Percentiles rank a stretch among this genome's conserved stretches.
Conservation (phyloP, 345 rosid genomes). For the Linum tenue region DNA sequence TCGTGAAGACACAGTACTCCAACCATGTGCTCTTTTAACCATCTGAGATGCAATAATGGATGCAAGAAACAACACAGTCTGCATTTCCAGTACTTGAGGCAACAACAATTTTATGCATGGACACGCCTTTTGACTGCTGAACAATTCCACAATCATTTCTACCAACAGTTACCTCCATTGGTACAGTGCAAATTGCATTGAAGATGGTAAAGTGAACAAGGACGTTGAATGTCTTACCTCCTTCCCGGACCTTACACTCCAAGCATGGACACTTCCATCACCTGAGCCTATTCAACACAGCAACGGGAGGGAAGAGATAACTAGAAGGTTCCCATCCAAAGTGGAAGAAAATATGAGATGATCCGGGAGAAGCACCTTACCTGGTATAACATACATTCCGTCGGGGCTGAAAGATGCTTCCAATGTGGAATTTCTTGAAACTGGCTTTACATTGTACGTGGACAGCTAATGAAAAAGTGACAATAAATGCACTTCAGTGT, state of each 20-base stretch:
- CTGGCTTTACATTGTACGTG: slow-evolving; percentile 78
- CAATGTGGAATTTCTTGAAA: slow-evolving; percentile 63
- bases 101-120: too few species aligned
- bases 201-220: too few species aligned
- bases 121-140: too few species aligned
- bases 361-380: slow-evolving; percentile 21
- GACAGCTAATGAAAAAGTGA: slow-evolving; percentile 41
- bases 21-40: too few species aligned
- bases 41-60: too few species aligned
- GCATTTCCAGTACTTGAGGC: too few species aligned
- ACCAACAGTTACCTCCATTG: too few species aligned
- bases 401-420: slow-evolving; percentile 98
- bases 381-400: slow-evolving; percentile 85
- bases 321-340: slow-evolving; percentile 2
- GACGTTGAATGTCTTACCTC: slow-evolving; percentile 43
- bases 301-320: not conserved
- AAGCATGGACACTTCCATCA: slow-evolving; percentile 83
- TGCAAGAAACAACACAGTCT: too few species aligned
- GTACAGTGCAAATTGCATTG: too few species aligned
- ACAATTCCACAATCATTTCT: too few species aligned
- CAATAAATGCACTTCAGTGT: slow-evolving; percentile 5
- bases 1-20: too few species aligned
- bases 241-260: slow-evolving; percentile 83
- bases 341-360: not conserved
- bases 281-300: slow-evolving; percentile 55